These are phyloP conservation scores for Metrosideros polymorpha DNA, from an alignment of 441 rosid species.

Conservation along the genomic window DNA sequence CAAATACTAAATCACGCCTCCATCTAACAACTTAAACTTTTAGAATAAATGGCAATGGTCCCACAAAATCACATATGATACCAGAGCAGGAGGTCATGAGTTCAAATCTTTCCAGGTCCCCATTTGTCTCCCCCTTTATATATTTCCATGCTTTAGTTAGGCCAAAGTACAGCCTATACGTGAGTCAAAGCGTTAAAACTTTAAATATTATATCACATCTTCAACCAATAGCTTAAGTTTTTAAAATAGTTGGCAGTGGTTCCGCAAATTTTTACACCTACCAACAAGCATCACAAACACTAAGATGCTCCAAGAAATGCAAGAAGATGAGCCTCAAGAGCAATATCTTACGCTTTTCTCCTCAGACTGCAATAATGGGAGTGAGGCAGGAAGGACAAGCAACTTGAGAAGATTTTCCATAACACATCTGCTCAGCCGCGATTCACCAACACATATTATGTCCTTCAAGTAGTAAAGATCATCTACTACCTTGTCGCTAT, in stretches of 20 bases:
- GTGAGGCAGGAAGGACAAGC: constrained; percentile 43
- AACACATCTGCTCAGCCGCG: constrained; percentile 38
- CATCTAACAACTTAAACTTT: neutral
- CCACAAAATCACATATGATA: neutral
- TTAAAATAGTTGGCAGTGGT: neutral
- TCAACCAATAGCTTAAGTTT: neutral
- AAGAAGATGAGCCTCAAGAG: constrained; percentile 3
- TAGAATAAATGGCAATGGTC: neutral
- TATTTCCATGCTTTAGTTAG: neutral
- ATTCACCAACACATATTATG: constrained; percentile 38
- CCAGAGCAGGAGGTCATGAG: neutral
- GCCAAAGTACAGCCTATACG: neutral
- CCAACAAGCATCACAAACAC: neutral
- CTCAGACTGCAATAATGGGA: constrained; percentile 30
- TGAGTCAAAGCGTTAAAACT: neutral
- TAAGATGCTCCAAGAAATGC: neutral
- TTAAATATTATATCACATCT: neutral
- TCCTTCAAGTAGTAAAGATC: constrained; percentile 70
- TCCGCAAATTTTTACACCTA: neutral
- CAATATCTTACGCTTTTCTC: constrained; percentile 37
- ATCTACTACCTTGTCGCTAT: constrained; percentile 50
- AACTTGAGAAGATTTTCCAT: constrained; percentile 33
- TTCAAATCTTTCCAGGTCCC: neutral
- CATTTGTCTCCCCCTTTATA: neutral
- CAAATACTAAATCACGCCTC: neutral